Percentiles rank a stretch among this genome's conserved stretches.
Conservation (phyloP, 768 basidiomycete genomes). For the Clitopilus passeckerianus region DNA sequence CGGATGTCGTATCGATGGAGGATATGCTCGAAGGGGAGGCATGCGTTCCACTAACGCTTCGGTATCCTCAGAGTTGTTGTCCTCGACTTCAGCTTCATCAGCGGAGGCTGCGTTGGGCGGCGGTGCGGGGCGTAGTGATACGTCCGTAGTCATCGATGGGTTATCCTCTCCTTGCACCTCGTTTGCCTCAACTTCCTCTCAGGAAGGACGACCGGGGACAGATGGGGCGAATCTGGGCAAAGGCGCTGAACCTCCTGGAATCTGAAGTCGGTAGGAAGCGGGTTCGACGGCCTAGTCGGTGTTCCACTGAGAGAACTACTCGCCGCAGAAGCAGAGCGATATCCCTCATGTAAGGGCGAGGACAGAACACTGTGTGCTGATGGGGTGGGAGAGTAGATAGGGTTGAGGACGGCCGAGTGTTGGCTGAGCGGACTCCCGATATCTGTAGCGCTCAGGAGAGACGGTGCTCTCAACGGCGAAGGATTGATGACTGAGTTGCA, state of each 20-base stretch:
- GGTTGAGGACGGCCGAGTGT: background rate
- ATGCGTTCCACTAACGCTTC: too few species aligned
- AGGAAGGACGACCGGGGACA: background rate
- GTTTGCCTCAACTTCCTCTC: background rate
- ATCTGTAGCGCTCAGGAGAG: too few species aligned
- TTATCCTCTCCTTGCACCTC: background rate
- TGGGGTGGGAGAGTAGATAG: background rate
- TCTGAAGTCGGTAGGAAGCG: background rate
- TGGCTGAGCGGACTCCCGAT: too few species aligned
- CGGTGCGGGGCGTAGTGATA: too few species aligned
- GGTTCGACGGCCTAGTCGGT: background rate
- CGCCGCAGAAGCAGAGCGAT: background rate
- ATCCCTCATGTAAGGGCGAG: background rate
- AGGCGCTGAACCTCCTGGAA: background rate
- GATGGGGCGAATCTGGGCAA: background rate
- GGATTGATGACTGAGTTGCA: too few species aligned
- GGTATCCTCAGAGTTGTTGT: too few species aligned
- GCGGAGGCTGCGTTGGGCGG: too few species aligned
- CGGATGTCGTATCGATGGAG: too few species aligned
- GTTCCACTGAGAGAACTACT: background rate
- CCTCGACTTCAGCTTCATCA: too few species aligned
- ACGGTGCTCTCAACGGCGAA: too few species aligned
- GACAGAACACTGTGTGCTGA: background rate
- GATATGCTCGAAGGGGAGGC: too few species aligned
- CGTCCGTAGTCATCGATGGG: background rate